Evolutionary conservation across 768 basidiomycete genomes (phyloP).

Genomic region (Harrya chromipes): DNA sequence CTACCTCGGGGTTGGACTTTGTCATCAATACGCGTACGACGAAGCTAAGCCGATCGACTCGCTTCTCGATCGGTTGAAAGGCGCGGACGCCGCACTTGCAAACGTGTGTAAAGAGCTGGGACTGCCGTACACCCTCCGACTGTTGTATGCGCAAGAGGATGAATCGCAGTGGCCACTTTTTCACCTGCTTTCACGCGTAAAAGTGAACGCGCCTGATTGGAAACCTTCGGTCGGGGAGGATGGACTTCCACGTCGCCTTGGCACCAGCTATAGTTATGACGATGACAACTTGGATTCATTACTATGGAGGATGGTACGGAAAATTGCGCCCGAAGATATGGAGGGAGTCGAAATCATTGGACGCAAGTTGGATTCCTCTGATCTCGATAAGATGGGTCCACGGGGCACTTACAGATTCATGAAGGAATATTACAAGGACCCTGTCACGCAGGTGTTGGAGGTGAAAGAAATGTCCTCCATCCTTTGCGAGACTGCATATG

Average conservation of each 20-base stretch:
- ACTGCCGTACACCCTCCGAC: not conserved
- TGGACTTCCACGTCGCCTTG: not conserved
- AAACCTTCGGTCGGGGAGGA: too few relatives aligned
- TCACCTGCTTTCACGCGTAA: not conserved
- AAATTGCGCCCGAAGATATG: not conserved
- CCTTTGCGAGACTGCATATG: not conserved
- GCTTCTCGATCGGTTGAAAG: constrained; percentile 1
- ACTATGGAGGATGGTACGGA: accelerated
- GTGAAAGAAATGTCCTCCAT: not conserved
- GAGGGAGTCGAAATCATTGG: constrained; percentile 3
- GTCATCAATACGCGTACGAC: constrained; percentile 27
- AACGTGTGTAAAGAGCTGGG: constrained; percentile 4
- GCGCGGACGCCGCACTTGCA: not conserved
- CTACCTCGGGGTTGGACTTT: constrained; percentile 35
- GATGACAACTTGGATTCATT: not conserved
- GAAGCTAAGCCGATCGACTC: not conserved
- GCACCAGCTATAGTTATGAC: not conserved
- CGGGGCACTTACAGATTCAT: not conserved
- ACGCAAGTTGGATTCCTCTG: not conserved
- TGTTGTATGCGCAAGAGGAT: not conserved
- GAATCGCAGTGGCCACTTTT: not conserved
- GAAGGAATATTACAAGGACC: not conserved
- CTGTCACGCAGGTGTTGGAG: constrained; percentile 1
- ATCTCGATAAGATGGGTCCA: too few relatives aligned
- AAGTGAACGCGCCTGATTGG: not conserved